A percentile compares a stretch with the other conserved stretches of the same genome.
Conservation (phyloP, 139 green algal species). For the Yamagishiella unicocca region DNA sequence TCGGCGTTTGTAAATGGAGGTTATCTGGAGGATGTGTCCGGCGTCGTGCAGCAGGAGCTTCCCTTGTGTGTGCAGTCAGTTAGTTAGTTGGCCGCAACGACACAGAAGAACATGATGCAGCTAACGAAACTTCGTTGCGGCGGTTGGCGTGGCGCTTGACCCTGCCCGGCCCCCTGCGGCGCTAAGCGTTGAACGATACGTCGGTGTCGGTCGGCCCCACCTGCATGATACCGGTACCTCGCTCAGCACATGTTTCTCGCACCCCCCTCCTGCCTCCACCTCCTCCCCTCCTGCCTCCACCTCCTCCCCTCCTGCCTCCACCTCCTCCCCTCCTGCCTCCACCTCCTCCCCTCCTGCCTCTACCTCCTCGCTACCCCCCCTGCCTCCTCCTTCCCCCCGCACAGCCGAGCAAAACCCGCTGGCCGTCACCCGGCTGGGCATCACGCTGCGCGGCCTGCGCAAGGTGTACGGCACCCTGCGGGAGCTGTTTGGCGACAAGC, state of each 20-base stretch:
- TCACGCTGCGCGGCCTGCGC: conserved; percentile 31
- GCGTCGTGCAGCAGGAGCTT: too few relatives aligned
- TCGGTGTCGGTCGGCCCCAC: too few relatives aligned
- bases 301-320: not conserved
- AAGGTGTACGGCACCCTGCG: not conserved
- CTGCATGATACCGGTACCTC: not conserved
- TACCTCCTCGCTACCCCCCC: not conserved
- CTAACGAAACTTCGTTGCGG: too few relatives aligned
- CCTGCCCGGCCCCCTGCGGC: too few relatives aligned
- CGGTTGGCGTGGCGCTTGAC: too few relatives aligned
- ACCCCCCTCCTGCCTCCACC: not conserved
- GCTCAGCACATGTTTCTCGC: not conserved
- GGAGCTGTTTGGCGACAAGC: not conserved
- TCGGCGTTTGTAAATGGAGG: too few relatives aligned
- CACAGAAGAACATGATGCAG: too few relatives aligned
- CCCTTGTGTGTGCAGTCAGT: too few relatives aligned
- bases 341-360: not conserved
- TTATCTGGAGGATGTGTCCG: too few relatives aligned
- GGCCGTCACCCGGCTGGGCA: conserved; percentile 15
- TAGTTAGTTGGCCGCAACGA: too few relatives aligned
- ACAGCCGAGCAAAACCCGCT: not conserved
- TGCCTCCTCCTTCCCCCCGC: not conserved
- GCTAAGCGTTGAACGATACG: too few relatives aligned
- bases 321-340: not conserved
- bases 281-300: not conserved